Base-by-base conservation (phyloP, 2,329 filamentous ascomycete genomes). In the Botrytis pseudocinerea region DNA sequence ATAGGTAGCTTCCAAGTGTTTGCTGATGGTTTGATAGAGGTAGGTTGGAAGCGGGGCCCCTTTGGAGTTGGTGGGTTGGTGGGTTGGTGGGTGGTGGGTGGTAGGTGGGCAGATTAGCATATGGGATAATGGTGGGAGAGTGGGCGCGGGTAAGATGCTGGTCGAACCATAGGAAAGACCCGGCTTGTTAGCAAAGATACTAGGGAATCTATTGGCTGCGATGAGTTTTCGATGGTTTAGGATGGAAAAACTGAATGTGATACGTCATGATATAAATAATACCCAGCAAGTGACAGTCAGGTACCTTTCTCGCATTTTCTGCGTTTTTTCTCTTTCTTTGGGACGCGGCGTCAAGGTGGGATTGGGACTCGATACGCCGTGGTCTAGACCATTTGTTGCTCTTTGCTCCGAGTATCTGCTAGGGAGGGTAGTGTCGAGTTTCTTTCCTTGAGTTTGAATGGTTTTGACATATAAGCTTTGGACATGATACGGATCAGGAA, bases 41-140 rank as follows among this genome's bases (percentile, higher is more conserved):
- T 44, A 71, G 60, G 69, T 71, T 64, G 69, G 69, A 65, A 71
- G 69, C 69, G 69, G 69, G 69, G 69, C 69, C 51, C 18, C 40
- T 60, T 51, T 63, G 69, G 59, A 40, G 59, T 44, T 14, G 63
- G n/a, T 40, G 46, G 64, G 63, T 20, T 40, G 46, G 64, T 38
- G 35, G 28, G 46, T 1, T n/a, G 4, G 61, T 38, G 38, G 38
- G 35, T 38, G 35, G 35, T 38, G 6, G 32, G 4, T 16, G 18
- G 54, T 6, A 18, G 12, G 12, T 42, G 60, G 38, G 60, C 51
- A 28, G 51, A 57, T 18, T 6, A 28, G 10, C 51, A 57, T 18
- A 57, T 42, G 60, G 51, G 51, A 57, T 25, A 28, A 57, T 65
- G 42, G 62, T 48, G 42, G 62, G 44, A 66, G 46, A 51, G 64